Conservation (phyloP, 805 yeast genomes). For the Teunomyces cretensis region DNA sequence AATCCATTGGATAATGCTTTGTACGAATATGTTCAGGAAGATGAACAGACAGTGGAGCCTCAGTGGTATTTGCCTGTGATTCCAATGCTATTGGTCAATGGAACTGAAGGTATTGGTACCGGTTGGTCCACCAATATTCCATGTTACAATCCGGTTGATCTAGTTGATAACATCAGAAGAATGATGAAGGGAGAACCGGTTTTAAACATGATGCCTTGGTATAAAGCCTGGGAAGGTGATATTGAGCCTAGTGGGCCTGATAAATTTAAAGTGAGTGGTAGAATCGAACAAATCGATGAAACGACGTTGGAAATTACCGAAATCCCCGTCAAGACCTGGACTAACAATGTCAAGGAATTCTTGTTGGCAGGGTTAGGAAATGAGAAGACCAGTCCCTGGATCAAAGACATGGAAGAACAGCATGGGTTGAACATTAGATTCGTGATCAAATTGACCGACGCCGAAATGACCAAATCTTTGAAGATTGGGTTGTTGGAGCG, state of each 20-base stretch:
- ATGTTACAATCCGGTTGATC: constrained; percentile 80
- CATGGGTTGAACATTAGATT: constrained; percentile 82
- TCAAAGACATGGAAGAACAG: constrained; percentile 92
- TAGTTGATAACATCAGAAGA: constrained; percentile 69
- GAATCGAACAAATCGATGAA: constrained; percentile 76
- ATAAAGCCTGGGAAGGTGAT: constrained; percentile 89
- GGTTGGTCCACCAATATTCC: constrained; percentile 98
- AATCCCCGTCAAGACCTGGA: constrained; percentile 91
- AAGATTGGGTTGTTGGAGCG: constrained; percentile 78
- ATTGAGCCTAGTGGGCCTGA: constrained; percentile 65
- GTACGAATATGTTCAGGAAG: constrained; percentile 81
- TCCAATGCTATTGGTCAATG: constrained; percentile 94
- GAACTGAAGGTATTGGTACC: constrained; percentile 97
- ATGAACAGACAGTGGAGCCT: constrained; percentile 92
- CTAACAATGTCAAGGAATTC: constrained; percentile 83
- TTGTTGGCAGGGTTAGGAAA: constrained; percentile 74
- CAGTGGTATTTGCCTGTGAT: constrained; percentile 92
- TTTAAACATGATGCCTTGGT: constrained; percentile 87
- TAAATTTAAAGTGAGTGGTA: constrained; percentile 75
- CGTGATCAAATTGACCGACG: constrained; percentile 67
- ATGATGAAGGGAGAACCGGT: constrained; percentile 72
- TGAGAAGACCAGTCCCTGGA: constrained; percentile 79
- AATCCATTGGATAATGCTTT: constrained; percentile 78
- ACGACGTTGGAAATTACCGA: constrained; percentile 86
- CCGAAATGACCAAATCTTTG: constrained; percentile 80